Evolutionary conservation across 345 rosid genomes (phyloP).

Genomic region (Viola odorata): DNA sequence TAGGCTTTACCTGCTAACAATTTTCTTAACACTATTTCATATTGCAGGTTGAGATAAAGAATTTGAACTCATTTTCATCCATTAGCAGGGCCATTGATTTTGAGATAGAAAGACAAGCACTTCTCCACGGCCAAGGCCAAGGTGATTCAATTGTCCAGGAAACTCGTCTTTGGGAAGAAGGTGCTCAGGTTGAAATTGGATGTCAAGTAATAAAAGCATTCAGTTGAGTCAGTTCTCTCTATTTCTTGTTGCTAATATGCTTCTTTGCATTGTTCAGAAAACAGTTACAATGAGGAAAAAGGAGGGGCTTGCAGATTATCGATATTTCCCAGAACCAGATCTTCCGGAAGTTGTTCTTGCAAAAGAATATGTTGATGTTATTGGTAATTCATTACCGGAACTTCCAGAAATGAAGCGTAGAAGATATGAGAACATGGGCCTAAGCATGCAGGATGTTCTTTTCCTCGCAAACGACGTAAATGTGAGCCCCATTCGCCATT

Average conservation of each 20-base stretch:
- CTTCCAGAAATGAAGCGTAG: constrained; percentile 88
- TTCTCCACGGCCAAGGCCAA: constrained; percentile 60
- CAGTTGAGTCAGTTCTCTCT: not conserved
- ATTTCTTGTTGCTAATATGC: constrained; percentile 14
- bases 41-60: constrained; percentile 86
- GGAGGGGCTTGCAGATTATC: constrained; percentile 93
- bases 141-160: constrained; percentile 70
- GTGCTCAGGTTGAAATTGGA: constrained; percentile 53
- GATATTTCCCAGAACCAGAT: constrained; percentile 96
- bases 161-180: constrained; percentile 98
- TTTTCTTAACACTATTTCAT: constrained; percentile 8
- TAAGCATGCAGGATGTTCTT: constrained; percentile 88
- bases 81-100: constrained; percentile 82
- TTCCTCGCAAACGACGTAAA: constrained; percentile 82
- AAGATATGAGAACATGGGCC: constrained; percentile 78
- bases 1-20: constrained; percentile 13
- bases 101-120: constrained; percentile 80
- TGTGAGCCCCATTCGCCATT: constrained; percentile 35
- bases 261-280: constrained; percentile 44
- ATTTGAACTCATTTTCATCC: constrained; percentile 83
- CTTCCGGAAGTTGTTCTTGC: constrained; percentile 77
- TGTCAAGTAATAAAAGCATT: constrained; percentile 1
- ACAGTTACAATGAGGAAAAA: constrained; percentile 93
- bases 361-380: constrained; percentile 57
- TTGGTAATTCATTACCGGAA: constrained; percentile 60